Conservation (phyloP, 164 flowering plant genomes). For the Berberis vulgaris region DNA sequence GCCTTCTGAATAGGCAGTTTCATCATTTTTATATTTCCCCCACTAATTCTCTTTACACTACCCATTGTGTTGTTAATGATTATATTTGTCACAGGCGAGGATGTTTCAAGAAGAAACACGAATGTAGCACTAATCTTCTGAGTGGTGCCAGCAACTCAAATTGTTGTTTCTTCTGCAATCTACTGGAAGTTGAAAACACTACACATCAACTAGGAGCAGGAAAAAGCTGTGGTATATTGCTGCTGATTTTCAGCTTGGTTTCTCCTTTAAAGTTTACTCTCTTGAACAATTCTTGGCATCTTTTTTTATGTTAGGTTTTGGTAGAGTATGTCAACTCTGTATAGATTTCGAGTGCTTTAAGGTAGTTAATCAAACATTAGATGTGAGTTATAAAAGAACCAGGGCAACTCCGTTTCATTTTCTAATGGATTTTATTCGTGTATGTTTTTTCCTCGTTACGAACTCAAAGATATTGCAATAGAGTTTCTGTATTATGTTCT, state of each 20-base stretch:
- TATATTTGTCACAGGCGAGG: not conserved
- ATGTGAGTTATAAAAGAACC: not conserved
- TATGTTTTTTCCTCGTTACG: not conserved
- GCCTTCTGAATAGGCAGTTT: too few relatives aligned
- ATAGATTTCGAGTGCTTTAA: conserved; percentile 4
- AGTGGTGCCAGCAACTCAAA: not conserved
- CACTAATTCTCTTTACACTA: not conserved
- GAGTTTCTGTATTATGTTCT: not conserved
- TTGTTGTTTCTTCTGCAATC: not conserved
- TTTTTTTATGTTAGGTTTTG: conserved; percentile 5
- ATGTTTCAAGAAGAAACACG: not conserved
- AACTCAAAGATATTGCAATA: not conserved
- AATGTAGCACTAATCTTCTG: not conserved
- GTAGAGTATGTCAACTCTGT: conserved; percentile 6
- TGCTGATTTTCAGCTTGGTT: not conserved
- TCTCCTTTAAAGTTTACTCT: not conserved
- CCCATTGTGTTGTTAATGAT: not conserved
- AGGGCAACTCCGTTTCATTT: not conserved
- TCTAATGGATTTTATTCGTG: not conserved
- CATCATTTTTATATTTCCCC: too few relatives aligned
- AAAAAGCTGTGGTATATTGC: conserved; percentile 4
- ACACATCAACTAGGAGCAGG: not conserved
- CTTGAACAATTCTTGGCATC: conserved; percentile 4
- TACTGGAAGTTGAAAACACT: not conserved
- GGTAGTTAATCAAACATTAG: conserved; percentile 1